A percentile compares a stretch with the other conserved stretches of the same genome.
phyloP scores from a whole-genome alignment of 179 eudicot genomes.

The Vitellaria paradoxa region DNA sequence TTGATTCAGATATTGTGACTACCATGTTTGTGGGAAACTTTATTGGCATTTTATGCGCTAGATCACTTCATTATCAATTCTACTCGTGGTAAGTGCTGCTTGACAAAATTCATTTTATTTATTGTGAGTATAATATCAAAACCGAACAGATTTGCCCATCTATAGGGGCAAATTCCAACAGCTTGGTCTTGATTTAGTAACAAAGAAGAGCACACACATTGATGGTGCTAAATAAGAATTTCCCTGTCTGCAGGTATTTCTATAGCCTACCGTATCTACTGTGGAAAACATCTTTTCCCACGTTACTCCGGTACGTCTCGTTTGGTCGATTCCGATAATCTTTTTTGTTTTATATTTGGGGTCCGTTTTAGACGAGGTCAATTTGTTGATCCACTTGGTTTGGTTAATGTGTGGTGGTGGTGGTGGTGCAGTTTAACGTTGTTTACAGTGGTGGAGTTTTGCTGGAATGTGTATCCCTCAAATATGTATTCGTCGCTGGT shows the following conservation, averaged over 20 bases:
- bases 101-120: not conserved
- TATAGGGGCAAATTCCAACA: too few relatives aligned
- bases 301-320: slow-evolving; percentile 50
- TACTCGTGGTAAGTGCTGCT: slow-evolving; percentile 76
- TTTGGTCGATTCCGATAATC: slow-evolving; percentile 1
- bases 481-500: slow-evolving; percentile 54
- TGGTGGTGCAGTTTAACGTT: slow-evolving; percentile 51
- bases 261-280: slow-evolving; percentile 81
- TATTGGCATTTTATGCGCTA: slow-evolving; percentile 85
- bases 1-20: slow-evolving; percentile 71
- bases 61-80: slow-evolving; percentile 94
- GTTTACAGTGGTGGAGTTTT: slow-evolving; percentile 59
- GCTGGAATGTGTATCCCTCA: slow-evolving; percentile 92
- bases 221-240: too few relatives aligned
- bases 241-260: slow-evolving; percentile 65
- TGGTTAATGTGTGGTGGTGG: slow-evolving; percentile 11
- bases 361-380: too few relatives aligned
- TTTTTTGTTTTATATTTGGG: not conserved
- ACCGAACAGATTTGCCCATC: not conserved
- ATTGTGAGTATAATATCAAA: not conserved
- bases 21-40: slow-evolving; percentile 90
- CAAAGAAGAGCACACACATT: not conserved
- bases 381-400: not conserved
- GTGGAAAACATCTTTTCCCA: slow-evolving; percentile 84
- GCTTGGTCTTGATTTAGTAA: too few relatives aligned